Base-by-base conservation (phyloP, 192 early-diverging fungal genomes). In the Lobosporangium transversale region DNA sequence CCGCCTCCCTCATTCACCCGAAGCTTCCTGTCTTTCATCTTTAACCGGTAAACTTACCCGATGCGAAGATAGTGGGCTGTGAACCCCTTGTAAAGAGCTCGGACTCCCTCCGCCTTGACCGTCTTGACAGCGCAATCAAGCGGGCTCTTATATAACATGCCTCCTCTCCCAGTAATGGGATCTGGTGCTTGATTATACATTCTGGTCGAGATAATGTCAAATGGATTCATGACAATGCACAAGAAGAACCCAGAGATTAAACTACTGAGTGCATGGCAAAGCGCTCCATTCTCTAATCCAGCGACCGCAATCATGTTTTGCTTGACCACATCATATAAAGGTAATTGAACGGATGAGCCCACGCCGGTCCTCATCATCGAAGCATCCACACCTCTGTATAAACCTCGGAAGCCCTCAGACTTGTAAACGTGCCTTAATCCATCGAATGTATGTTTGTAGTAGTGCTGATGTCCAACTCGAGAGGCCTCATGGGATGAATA, bases 221-320 rank as follows among this genome's bases (percentile, higher is more conserved):
- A 96, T n/a, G 97, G 95, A 58, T 98, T 97, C 95, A 98, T 98
- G 45, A 88, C 92, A 23, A 86, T 79, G 68, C 93, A 94, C 17
- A 97, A 92, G 66, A 94, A 90, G 58, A 97, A 87, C 52, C 93
- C 92, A 0, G 92, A 92, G 45, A 91, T 80, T 84, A 95, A 81
- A 74, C 89, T 89, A 3, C 93, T 88, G 36, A 89, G 62, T 37
- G 91, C 87, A 63, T 98, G 95, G 49, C 93, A 86, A 11, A 83
- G 42, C 23, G 89, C 81, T 55, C 88, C 83, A 47, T 84, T 87
- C 42, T 86, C 79, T 49, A 88, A 78, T 49, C 81, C 81, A 44
- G 81, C 87, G 65, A 91, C 64, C 70, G 80, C 75, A 48, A 88
- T 73, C 37, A 92, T 70, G 26, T 81, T 82, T 29, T 73, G 52